Conservation (phyloP, 2,329 filamentous ascomycete genomes). For the Paramyrothecium sp. region DNA sequence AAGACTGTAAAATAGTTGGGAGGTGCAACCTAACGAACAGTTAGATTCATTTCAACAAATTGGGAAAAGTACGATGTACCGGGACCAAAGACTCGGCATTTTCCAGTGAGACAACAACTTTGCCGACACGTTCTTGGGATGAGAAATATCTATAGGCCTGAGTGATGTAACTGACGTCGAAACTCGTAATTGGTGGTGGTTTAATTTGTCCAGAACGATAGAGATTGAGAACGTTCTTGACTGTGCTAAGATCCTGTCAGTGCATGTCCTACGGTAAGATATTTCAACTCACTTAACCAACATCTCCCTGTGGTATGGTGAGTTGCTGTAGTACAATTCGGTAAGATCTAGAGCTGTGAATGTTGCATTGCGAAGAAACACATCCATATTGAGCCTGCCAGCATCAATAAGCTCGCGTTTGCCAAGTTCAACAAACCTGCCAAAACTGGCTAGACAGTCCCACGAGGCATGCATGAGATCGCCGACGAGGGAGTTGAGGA, state of each 20-base stretch:
- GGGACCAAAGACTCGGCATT: slow-evolving; percentile 2
- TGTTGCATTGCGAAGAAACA: slow-evolving; percentile 30
- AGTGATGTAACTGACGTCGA: slow-evolving; percentile 6
- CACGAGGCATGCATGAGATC: slow-evolving; percentile 30
- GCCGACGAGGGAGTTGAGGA: slow-evolving; percentile 33
- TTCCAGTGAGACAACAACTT: slow-evolving; percentile 25
- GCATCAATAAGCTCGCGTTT: slow-evolving; percentile 31
- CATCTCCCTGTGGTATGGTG: slow-evolving; percentile 1
- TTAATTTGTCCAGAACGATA: not conserved
- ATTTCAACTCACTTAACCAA: not conserved
- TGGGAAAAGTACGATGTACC: not conserved
- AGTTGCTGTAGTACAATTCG: slow-evolving; percentile 7
- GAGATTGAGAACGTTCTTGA: not conserved
- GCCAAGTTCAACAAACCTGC: slow-evolving; percentile 38
- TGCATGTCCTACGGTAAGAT: not conserved
- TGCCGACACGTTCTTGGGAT: slow-evolving; percentile 29
- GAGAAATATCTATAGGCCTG: slow-evolving; percentile 33
- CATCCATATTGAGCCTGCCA: slow-evolving; percentile 33
- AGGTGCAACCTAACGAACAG: not conserved
- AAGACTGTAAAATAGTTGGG: not conserved
- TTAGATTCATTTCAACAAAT: not conserved
- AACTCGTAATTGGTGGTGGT: not conserved
- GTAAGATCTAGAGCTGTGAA: slow-evolving; percentile 20
- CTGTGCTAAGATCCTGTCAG: not conserved
- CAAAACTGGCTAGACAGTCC: slow-evolving; percentile 32